phyloP scores from a whole-genome alignment of 2,329 filamentous ascomycete genomes.

The Bipolaris victoriae region DNA sequence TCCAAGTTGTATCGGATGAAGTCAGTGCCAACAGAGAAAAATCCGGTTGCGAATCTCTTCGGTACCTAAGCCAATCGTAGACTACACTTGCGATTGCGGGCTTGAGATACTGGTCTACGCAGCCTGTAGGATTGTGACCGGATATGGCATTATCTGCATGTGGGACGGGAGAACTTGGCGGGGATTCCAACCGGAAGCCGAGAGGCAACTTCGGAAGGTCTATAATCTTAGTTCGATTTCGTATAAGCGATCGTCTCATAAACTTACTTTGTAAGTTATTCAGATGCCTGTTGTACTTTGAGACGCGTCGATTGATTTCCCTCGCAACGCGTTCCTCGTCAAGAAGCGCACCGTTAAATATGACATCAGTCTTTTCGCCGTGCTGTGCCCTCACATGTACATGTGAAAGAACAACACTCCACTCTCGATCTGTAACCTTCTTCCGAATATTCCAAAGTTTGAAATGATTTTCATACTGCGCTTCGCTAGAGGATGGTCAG shows the following conservation, averaged over 20 bases:
- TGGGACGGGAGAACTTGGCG: not conserved
- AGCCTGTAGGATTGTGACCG: too few species aligned
- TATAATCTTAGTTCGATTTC: not conserved
- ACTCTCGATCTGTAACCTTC: not conserved
- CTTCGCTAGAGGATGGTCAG: not conserved
- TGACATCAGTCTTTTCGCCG: not conserved
- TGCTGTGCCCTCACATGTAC: not conserved
- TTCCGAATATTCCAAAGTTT: not conserved
- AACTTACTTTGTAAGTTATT: not conserved
- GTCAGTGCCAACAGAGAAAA: too few species aligned
- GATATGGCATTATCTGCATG: not conserved
- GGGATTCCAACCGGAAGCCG: not conserved
- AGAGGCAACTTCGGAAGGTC: not conserved
- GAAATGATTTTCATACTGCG: not conserved
- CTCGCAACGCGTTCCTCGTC: not conserved
- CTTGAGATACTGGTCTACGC: too few species aligned
- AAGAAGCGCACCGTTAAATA: not conserved
- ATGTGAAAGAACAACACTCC: not conserved
- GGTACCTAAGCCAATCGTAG: too few species aligned
- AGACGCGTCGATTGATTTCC: not conserved
- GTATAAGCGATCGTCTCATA: not conserved
- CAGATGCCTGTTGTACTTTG: not conserved
- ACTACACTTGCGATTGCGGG: too few species aligned
- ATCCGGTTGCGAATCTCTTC: too few species aligned
- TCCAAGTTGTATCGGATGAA: too few species aligned